phyloP scores from a whole-genome alignment of 2,329 filamentous ascomycete species.

The Raffaelea deltoideospora region DNA sequence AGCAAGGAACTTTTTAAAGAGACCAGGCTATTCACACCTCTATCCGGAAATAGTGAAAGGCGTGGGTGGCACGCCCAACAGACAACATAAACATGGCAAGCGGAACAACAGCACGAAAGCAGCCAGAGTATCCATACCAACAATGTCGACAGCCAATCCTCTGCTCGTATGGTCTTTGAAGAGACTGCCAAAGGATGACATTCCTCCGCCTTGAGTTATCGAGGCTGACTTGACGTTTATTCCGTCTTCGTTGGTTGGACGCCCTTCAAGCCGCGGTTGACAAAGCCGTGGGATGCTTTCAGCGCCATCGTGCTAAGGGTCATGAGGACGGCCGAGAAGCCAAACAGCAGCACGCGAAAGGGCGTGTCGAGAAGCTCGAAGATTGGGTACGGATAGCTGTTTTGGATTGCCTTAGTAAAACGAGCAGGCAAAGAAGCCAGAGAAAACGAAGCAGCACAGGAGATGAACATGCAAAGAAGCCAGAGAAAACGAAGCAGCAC shows the following conservation, averaged over 20 bases:
- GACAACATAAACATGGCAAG: too few species aligned
- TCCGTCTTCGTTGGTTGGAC: constrained; percentile 1
- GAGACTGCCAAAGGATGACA: too few species aligned
- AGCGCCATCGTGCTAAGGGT: constrained; percentile 52
- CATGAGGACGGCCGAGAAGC: constrained; percentile 55
- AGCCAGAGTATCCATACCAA: too few species aligned
- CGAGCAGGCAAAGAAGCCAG: constrained; percentile 10
- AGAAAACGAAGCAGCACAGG: background rate
- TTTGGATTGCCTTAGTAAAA: too few species aligned
- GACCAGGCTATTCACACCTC: too few species aligned
- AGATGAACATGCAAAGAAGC: constrained; percentile 10
- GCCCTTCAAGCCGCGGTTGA: constrained; percentile 42
- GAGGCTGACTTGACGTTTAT: background rate
- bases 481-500: background rate
- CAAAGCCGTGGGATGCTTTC: constrained; percentile 51
- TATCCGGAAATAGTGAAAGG: too few species aligned
- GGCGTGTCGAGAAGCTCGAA: constrained; percentile 52
- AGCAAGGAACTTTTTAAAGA: too few species aligned
- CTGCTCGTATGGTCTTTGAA: too few species aligned
- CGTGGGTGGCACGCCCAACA: too few species aligned
- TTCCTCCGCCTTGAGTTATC: background rate
- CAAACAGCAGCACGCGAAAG: constrained; percentile 56
- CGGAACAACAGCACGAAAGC: too few species aligned
- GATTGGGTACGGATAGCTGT: constrained; percentile 73
- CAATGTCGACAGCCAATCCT: too few species aligned